These are phyloP conservation scores for Carallia pectinifolia DNA, from an alignment of 345 rosid species.

Conservation along the genomic window DNA sequence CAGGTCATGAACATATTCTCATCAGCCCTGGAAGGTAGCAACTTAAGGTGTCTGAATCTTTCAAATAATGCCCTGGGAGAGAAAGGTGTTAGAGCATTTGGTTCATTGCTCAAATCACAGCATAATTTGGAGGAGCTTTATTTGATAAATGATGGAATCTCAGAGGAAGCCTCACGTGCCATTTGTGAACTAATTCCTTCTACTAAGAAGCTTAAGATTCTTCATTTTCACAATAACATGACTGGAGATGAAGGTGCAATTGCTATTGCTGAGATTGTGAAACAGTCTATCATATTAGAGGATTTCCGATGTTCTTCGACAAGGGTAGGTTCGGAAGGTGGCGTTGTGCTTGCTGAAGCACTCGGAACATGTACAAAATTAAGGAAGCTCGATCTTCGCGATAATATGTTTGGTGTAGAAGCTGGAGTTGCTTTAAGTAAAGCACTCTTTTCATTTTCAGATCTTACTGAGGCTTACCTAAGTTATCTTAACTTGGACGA, in stretches of 20 bases:
- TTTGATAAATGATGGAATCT: conserved; percentile 88
- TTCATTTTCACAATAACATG: conserved; percentile 92
- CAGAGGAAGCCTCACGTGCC: conserved; percentile 87
- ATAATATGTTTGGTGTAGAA: conserved; percentile 86
- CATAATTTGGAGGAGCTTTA: conserved; percentile 71
- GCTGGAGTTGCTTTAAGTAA: conserved; percentile 71
- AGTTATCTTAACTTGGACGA: conserved; percentile 87
- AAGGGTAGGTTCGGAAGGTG: conserved; percentile 78
- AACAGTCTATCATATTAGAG: conserved; percentile 56
- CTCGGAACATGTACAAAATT: conserved; percentile 59
- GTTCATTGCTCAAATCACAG: conserved; percentile 65
- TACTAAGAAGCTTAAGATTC: conserved; percentile 68
- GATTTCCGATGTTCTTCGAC: conserved; percentile 89
- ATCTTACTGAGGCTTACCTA: conserved; percentile 68
- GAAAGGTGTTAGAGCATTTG: conserved; percentile 89
- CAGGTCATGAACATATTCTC: conserved; percentile 82
- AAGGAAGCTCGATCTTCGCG: conserved; percentile 83
- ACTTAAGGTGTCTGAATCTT: conserved; percentile 66
- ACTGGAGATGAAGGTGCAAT: conserved; percentile 89
- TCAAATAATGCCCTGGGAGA: conserved; percentile 93
- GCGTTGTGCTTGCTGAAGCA: conserved; percentile 69
- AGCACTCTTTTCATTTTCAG: conserved; percentile 49
- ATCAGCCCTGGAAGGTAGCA: conserved; percentile 64
- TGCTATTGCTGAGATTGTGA: conserved; percentile 75
- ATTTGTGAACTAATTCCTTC: conserved; percentile 80